phyloP scores from a whole-genome alignment of 176 grass and related monocot species.

The Puya raimondii region DNA sequence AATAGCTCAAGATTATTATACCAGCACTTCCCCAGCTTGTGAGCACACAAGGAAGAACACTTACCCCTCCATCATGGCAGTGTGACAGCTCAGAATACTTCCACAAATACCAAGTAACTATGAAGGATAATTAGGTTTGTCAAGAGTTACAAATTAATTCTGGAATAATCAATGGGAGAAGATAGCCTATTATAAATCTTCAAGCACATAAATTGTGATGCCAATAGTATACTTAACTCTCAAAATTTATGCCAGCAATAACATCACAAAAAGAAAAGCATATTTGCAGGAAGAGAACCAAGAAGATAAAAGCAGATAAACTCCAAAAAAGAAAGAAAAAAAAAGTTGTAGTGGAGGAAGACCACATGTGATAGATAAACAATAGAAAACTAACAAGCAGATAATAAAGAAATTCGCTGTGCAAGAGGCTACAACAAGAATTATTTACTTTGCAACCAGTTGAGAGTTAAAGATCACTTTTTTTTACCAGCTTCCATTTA shows the following conservation, averaged over 20 bases:
- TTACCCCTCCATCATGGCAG: too few relatives aligned
- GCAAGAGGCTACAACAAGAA: background rate
- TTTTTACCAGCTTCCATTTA: background rate
- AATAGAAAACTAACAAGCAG: background rate
- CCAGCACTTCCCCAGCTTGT: too few relatives aligned
- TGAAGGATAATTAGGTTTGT: background rate
- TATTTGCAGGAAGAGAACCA: background rate
- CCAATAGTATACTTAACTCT: background rate
- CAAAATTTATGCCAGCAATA: background rate
- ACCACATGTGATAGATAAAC: background rate
- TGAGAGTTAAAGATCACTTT: too few relatives aligned
- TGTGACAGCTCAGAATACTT: too few relatives aligned
- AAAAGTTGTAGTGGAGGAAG: background rate
- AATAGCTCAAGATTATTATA: too few relatives aligned
- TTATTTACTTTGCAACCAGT: conserved; percentile 2
- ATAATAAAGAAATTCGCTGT: background rate
- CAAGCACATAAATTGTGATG: background rate
- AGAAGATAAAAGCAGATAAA: background rate
- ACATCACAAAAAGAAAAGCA: background rate
- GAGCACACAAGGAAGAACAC: too few relatives aligned
- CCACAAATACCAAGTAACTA: background rate
- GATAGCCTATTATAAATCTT: background rate
- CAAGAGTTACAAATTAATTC: background rate
- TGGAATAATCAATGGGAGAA: background rate
- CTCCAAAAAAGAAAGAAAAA: background rate